phyloP scores from a whole-genome alignment of 2,329 filamentous ascomycete genomes.

The Cadophora sp. region DNA sequence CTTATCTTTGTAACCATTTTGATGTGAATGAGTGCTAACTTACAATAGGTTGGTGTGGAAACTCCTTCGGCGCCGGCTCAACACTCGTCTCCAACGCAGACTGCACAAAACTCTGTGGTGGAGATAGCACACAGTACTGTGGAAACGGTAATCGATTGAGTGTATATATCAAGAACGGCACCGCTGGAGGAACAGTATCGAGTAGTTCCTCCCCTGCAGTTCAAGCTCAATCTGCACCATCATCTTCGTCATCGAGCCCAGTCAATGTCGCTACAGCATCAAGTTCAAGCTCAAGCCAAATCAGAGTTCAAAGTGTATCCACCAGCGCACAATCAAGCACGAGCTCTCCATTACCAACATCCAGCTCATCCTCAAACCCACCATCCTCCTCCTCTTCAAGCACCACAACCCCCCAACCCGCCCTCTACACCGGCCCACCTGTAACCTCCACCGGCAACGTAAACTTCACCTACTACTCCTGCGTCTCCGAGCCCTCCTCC shows the following conservation, averaged over 20 bases:
- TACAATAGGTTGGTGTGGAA: slow-evolving; percentile 34
- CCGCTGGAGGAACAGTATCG: slow-evolving; percentile 1
- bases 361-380: slow-evolving; percentile 3
- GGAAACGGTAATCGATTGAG: slow-evolving; percentile 43
- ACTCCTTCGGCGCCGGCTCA: slow-evolving; percentile 30
- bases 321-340: slow-evolving; percentile 6
- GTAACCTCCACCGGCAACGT: slow-evolving; percentile 39
- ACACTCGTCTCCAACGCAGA: slow-evolving; percentile 25
- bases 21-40: too few species aligned
- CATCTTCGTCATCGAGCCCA: not conserved
- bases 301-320: not conserved
- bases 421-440: slow-evolving; percentile 36
- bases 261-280: not conserved
- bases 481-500: slow-evolving; percentile 38
- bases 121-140: slow-evolving; percentile 43
- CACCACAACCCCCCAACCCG: slow-evolving; percentile 15
- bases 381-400: slow-evolving; percentile 22
- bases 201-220: not conserved
- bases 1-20: too few species aligned
- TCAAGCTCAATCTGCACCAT: not conserved
- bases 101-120: slow-evolving; percentile 35
- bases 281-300: slow-evolving; percentile 17
- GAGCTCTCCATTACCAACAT: slow-evolving; percentile 16
- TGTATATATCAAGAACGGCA: slow-evolving; percentile 33
- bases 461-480: slow-evolving; percentile 44